Conservation (phyloP, 805 yeast species). For the Candida verbasci region DNA sequence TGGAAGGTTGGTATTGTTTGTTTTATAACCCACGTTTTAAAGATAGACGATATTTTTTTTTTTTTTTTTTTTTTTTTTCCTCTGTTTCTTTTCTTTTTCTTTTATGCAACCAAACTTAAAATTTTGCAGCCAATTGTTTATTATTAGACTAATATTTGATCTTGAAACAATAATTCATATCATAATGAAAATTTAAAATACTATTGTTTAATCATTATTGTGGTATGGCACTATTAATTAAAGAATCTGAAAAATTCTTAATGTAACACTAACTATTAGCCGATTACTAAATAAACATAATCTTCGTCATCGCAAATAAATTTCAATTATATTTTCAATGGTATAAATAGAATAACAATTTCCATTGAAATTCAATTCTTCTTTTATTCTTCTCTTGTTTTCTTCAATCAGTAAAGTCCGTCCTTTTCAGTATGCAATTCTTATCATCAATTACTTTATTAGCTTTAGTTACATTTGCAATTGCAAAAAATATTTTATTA, state of each 20-base stretch:
- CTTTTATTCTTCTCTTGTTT: background rate
- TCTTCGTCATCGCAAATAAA: too few relatives aligned
- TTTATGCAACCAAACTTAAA: background rate
- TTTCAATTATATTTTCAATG: too few relatives aligned
- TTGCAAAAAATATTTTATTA: constrained; percentile 22
- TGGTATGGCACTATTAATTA: too few relatives aligned
- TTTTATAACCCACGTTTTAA: background rate
- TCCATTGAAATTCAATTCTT: background rate
- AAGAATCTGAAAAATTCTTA: too few relatives aligned
- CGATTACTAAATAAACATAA: too few relatives aligned
- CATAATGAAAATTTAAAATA: too few relatives aligned
- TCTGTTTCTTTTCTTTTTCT: too few relatives aligned
- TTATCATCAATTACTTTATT: constrained; percentile 54
- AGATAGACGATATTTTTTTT: background rate
- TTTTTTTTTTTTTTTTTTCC: background rate
- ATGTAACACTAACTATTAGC: too few relatives aligned
- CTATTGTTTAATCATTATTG: too few relatives aligned
- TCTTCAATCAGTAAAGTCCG: background rate
- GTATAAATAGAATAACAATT: background rate
- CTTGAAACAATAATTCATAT: too few relatives aligned
- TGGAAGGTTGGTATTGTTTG: too few relatives aligned
- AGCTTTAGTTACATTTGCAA: constrained; percentile 14
- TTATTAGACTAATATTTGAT: too few relatives aligned
- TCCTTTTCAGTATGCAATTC: constrained; percentile 46
- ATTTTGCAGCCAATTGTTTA: background rate